Base-by-base conservation (phyloP, 2,329 filamentous ascomycete species). In the Macroventuria anomochaeta region DNA sequence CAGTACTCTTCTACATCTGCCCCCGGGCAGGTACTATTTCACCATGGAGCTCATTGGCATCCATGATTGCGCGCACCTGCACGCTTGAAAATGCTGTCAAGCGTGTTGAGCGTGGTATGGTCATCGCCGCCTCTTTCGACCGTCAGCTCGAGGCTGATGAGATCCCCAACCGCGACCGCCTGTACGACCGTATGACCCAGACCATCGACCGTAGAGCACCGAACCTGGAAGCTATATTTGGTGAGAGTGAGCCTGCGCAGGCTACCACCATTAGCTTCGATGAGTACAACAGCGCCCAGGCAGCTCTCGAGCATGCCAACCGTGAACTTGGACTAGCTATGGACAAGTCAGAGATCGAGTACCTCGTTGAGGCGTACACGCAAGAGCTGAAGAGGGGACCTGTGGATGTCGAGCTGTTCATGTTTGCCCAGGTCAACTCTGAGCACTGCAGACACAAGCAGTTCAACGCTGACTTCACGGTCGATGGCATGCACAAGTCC, bases 351-450 rank as follows among this genome's bases (percentile, higher is more conserved):
- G 93, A 99, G 74, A 96, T 97, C 74, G 88, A 96, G 55, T 97
- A 99, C 70, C 82, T 99, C 32, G 90, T 96, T n/a, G 87, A 92
- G 63, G 88, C 88, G 34, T 95, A 91, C 75, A 85, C 85, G 5
- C 80, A 85, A 31, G 83, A 81, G 52, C 79, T 88, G 15, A 84
- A 85, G 58, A 80, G 87, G 31, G 79, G 84, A 41, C 91, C 91
- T 1, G 88, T 92, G 56, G 95, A 97, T 73, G 90, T 97, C 37
- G 95, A 99, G 78, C 83, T 97, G 18, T 97, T 97, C 82, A 97
- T 97, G 95, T 99, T 97, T 75, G 93, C 93, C 13, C 95, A 99
- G 77, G 93, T 99, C 73, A 97, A 97, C 80, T 97, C 93, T 3
- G 95, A 99, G 81, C 93, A 97, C 76, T 96, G 85, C 70, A 78